These are phyloP conservation scores for Auxenochlorella pyrenoidosa DNA, from an alignment of 139 green algal genomes.

Conservation along the genomic window DNA sequence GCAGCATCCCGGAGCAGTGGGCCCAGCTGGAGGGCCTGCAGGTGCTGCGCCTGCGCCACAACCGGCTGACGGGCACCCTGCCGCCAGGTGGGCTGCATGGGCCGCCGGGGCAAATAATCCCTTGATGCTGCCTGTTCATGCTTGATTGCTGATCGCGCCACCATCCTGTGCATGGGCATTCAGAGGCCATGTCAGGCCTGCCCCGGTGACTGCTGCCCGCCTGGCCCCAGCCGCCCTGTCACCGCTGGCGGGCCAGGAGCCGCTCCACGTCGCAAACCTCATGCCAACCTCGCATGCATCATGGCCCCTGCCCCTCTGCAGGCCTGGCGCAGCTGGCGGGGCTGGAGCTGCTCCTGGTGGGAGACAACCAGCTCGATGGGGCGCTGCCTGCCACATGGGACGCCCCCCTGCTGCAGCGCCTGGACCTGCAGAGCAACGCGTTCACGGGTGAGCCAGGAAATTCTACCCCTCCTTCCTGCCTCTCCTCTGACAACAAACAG, in stretches of 20 bases:
- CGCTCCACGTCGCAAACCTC: too few species aligned
- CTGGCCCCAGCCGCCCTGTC: too few species aligned
- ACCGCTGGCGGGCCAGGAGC: too few species aligned
- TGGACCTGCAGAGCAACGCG: constrained; percentile 13
- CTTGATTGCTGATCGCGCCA: too few species aligned
- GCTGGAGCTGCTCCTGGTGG: constrained; percentile 10
- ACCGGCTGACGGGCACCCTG: constrained; percentile 13
- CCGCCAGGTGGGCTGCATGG: not conserved
- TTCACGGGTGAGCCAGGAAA: not conserved
- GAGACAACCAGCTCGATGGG: constrained; percentile 7
- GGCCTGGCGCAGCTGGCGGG: not conserved
- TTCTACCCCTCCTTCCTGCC: not conserved
- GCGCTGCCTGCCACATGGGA: not conserved
- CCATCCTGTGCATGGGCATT: too few species aligned
- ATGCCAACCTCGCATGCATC: too few species aligned
- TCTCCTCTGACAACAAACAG: too few species aligned
- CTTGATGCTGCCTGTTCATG: not conserved
- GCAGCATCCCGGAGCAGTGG: constrained; percentile 32
- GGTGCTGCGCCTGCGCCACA: constrained; percentile 7
- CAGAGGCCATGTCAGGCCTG: too few species aligned
- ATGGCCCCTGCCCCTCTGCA: too few species aligned
- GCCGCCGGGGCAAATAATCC: not conserved
- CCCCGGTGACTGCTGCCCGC: too few species aligned
- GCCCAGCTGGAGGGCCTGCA: not conserved
- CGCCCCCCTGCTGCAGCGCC: not conserved